Percentiles rank a stretch among this genome's conserved stretches.
These are phyloP conservation scores for Candolleomyces eurysporus DNA, from an alignment of 768 basidiomycete genomes.

Conservation along the genomic window DNA sequence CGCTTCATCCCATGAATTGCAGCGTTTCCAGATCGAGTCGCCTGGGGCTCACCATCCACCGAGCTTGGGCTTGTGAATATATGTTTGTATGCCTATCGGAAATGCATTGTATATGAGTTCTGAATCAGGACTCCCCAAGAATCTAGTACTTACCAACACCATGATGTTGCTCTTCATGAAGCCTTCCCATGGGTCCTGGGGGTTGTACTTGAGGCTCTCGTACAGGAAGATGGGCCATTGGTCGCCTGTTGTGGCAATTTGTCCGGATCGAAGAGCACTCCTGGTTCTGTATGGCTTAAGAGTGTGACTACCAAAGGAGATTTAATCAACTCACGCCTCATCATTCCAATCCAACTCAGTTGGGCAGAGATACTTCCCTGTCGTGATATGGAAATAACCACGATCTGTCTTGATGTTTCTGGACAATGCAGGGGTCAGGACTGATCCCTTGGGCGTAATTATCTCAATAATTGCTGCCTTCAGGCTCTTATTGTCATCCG, in stretches of 20 bases:
- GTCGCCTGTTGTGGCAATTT: background rate
- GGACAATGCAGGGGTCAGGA: background rate
- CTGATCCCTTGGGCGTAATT: background rate
- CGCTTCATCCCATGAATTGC: too few relatives aligned
- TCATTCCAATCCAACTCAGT: constrained; percentile 15
- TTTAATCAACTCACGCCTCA: constrained; percentile 10
- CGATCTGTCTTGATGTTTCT: constrained; percentile 2
- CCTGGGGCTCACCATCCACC: background rate
- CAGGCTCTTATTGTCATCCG: background rate
- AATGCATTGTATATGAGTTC: background rate
- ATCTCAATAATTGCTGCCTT: background rate
- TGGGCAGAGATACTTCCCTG: constrained; percentile 16
- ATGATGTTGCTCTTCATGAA: background rate
- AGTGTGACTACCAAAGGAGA: too few relatives aligned
- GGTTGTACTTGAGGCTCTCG: background rate
- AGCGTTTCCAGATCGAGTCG: background rate
- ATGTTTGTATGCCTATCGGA: background rate
- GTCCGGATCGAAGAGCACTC: background rate
- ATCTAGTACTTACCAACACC: background rate
- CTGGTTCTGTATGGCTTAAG: background rate
- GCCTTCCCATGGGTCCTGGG: background rate
- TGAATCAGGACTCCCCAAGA: background rate
- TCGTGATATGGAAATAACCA: constrained; percentile 11
- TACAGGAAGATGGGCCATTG: constrained; percentile 2
- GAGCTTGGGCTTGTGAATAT: constrained; percentile 2